Evolutionary conservation across 371 early-diverging fungal genomes (phyloP), one percentile per base, ranked within the genome.

Genomic region (Entomophthora muscae): DNA sequence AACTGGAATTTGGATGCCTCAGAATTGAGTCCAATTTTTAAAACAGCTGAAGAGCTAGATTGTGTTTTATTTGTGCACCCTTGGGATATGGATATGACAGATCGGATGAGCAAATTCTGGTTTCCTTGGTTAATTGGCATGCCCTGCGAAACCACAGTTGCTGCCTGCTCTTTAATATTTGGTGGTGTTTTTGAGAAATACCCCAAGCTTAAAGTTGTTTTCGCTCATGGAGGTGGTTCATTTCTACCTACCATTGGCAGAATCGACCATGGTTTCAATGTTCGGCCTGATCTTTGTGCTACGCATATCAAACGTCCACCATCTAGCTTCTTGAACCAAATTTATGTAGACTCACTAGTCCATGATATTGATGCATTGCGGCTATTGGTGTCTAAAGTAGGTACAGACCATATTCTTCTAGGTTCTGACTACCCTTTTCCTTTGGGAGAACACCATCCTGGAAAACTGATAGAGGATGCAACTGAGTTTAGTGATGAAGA

Each of bases 391-490:
- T 78, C 76, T 32, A 84, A 85, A 73, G 73, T 85, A 63, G 84
- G 84, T n/a, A 69, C 74, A 32, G 79, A 82, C 63, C 66, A 69
- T 29, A 73, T 85, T 57, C 77, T 85, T 72, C 67, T 82, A 17
- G 86, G 86, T 26, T 75, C 75, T 32, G 85, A 85, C 69, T 84
- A 83, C 57, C 86, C 86, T 2, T 85, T 85, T 71, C 85, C 84
- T n/a, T 62, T 83, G 53, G 85, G 85, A n/a, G 85, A 84, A 69
- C 76, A 80, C 53, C 71, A 78, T 58, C 82, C 83, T 0, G 84
- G 84, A 32, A 74, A 80, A 66, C 66, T 83, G 67, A 73, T 84
- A 57, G 78, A 76, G 54, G 74, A 76, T 21, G 70, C 70, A 26
- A 66, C 67, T 32, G 71, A 70, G 72, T 65, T 84, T 57, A 68